phyloP scores from a whole-genome alignment of 371 early-diverging fungal genomes.

The Rhizomucor pusillus region DNA sequence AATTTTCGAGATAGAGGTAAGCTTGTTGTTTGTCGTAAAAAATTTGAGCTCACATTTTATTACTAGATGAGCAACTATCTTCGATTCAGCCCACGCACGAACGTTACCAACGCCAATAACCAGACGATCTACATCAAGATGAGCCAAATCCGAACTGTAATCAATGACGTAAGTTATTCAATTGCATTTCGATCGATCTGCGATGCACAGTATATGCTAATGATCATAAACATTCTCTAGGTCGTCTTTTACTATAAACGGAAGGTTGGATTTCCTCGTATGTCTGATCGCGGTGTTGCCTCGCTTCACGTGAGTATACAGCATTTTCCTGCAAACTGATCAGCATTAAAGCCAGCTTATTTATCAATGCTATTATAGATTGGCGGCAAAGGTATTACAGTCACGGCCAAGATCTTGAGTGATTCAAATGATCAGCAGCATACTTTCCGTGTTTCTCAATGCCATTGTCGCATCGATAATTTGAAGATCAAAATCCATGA shows the following conservation, averaged over 20 bases:
- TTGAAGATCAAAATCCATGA: slow-evolving; percentile 49
- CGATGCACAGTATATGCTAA: background rate
- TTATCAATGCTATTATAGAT: slow-evolving; percentile 21
- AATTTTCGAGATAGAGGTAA: slow-evolving; percentile 55
- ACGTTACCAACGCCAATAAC: slow-evolving; percentile 40
- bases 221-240: slow-evolving; percentile 17
- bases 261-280: slow-evolving; percentile 52
- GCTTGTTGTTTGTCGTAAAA: slow-evolving; percentile 15
- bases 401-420: slow-evolving; percentile 29
- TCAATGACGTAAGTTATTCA: slow-evolving; percentile 32
- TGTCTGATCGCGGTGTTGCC: slow-evolving; percentile 60
- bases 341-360: background rate
- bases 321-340: background rate
- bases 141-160: slow-evolving; percentile 24
- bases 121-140: slow-evolving; percentile 25
- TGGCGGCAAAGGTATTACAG: slow-evolving; percentile 50
- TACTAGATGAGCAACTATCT: slow-evolving; percentile 28
- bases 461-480: slow-evolving; percentile 40
- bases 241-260: slow-evolving; percentile 59
- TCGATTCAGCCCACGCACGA: slow-evolving; percentile 31
- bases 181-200: background rate
- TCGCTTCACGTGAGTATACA: slow-evolving; percentile 23
- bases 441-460: slow-evolving; percentile 31
- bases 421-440: slow-evolving; percentile 26
- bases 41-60: slow-evolving; percentile 1